phyloP scores from a whole-genome alignment of 306 rosid genomes.

The Rosa chinensis region DNA sequence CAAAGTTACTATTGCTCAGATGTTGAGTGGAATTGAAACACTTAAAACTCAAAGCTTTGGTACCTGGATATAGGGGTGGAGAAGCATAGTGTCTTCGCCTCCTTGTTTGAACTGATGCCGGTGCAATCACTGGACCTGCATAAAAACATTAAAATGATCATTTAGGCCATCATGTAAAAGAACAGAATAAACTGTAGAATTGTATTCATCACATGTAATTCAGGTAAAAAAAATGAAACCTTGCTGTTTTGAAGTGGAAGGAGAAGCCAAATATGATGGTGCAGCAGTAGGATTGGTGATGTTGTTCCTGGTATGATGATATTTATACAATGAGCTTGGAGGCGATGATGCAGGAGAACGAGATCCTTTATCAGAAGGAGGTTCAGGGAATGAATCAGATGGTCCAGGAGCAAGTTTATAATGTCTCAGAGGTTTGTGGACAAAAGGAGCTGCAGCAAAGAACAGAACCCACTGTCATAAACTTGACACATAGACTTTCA shows the following conservation, averaged over 20 bases:
- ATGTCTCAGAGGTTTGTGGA: slow-evolving; percentile 33
- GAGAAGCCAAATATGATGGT: slow-evolving; percentile 52
- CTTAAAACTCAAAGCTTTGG: slow-evolving; percentile 8
- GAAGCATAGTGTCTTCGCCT: slow-evolving; percentile 44
- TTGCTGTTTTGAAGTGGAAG: slow-evolving; percentile 43
- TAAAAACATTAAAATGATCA: background rate
- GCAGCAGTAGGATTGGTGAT: slow-evolving; percentile 60
- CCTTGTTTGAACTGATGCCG: slow-evolving; percentile 38
- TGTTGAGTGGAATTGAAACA: slow-evolving; percentile 10
- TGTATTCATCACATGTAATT: background rate
- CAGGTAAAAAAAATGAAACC: slow-evolving; percentile 43
- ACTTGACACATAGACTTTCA: background rate
- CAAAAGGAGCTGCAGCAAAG: slow-evolving; percentile 54
- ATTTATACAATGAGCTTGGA: slow-evolving; percentile 39
- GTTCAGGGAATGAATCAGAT: slow-evolving; percentile 37
- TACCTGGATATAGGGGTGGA: slow-evolving; percentile 67
- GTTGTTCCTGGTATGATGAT: slow-evolving; percentile 45
- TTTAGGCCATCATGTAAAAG: background rate
- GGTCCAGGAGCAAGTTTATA: slow-evolving; percentile 47
- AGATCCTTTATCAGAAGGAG: slow-evolving; percentile 39
- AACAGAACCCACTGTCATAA: slow-evolving; percentile 20
- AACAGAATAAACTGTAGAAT: background rate
- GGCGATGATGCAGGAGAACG: slow-evolving; percentile 55
- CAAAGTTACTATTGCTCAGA: slow-evolving; percentile 1
- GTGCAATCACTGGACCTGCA: slow-evolving; percentile 56